A percentile compares a stretch with the other conserved stretches of the same genome.
Conservation (phyloP, 1,284 basidiomycete species). For the Waitea zeae region DNA sequence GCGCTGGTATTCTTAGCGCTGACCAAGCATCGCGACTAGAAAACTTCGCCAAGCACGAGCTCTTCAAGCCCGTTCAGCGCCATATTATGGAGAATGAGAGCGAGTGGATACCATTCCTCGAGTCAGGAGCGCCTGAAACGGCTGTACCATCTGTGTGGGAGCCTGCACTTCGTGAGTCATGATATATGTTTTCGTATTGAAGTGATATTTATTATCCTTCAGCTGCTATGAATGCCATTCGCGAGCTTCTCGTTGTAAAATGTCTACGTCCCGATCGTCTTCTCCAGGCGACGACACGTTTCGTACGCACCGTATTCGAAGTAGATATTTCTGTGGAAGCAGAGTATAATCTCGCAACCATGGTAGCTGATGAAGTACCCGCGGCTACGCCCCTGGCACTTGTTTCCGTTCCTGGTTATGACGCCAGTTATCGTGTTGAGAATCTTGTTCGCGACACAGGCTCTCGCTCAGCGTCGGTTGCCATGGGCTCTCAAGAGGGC, state of each 20-base stretch:
- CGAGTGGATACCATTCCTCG: constrained; percentile 68
- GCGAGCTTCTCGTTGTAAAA: constrained; percentile 68
- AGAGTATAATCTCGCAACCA: constrained; percentile 53
- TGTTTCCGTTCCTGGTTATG: constrained; percentile 89
- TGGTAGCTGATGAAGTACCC: constrained; percentile 68
- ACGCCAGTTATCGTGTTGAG: constrained; percentile 90
- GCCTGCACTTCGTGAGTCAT: constrained; percentile 44
- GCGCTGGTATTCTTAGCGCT: constrained; percentile 34
- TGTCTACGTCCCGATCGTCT: constrained; percentile 84
- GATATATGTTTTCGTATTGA: constrained; percentile 1
- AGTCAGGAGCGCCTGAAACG: constrained; percentile 54
- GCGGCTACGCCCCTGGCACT: constrained; percentile 77
- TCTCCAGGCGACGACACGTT: constrained; percentile 62
- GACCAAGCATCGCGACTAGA: constrained; percentile 60
- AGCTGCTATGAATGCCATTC: constrained; percentile 63
- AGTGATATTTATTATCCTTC: constrained; percentile 6
- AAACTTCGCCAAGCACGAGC: constrained; percentile 44
- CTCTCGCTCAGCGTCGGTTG: constrained; percentile 69
- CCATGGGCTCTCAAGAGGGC: constrained; percentile 99
- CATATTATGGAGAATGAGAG: constrained; percentile 49
- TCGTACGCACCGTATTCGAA: constrained; percentile 61
- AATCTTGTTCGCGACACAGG: constrained; percentile 68
- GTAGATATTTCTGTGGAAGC: constrained; percentile 63
- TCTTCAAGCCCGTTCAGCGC: constrained; percentile 65
- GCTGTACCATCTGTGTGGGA: constrained; percentile 68